These are phyloP conservation scores for Pichia occidentalis DNA, from an alignment of 805 yeast genomes.

Conservation along the genomic window DNA sequence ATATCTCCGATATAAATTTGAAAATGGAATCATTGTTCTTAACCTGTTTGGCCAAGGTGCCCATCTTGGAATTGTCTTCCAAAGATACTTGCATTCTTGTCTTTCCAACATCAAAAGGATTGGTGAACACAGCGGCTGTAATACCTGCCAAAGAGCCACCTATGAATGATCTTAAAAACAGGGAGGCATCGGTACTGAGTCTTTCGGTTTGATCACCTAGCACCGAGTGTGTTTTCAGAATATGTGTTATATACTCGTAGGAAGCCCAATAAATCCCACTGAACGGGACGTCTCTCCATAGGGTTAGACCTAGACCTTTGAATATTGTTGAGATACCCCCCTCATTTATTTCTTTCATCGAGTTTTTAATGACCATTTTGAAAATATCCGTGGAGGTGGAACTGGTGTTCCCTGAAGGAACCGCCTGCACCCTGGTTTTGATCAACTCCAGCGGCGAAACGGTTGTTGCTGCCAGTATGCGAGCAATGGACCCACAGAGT, in stretches of 20 bases:
- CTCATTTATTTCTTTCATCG: slow-evolving; percentile 36
- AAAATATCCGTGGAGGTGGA: slow-evolving; percentile 37
- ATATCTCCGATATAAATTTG: slow-evolving; percentile 54
- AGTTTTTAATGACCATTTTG: slow-evolving; percentile 34
- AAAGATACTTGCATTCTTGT: slow-evolving; percentile 76
- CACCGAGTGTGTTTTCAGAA: slow-evolving; percentile 22
- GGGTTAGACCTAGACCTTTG: slow-evolving; percentile 78
- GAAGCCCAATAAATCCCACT: slow-evolving; percentile 92
- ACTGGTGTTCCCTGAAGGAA: slow-evolving; percentile 38
- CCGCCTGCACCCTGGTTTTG: slow-evolving; percentile 87
- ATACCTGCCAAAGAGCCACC: slow-evolving; percentile 83
- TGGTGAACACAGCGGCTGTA: slow-evolving; percentile 79
- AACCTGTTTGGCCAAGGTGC: slow-evolving; percentile 11
- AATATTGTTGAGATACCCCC: slow-evolving; percentile 65
- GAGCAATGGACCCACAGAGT: slow-evolving; percentile 77
- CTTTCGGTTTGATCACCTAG: slow-evolving; percentile 16
- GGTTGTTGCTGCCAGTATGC: slow-evolving; percentile 74
- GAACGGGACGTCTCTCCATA: slow-evolving; percentile 97
- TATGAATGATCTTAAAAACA: slow-evolving; percentile 56
- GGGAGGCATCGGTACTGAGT: slow-evolving; percentile 11
- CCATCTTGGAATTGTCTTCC: slow-evolving; percentile 23
- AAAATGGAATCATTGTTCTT: slow-evolving; percentile 51
- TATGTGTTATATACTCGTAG: slow-evolving; percentile 49
- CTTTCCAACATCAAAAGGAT: slow-evolving; percentile 97
- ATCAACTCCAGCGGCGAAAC: slow-evolving; percentile 84